Evolutionary conservation across 2,329 filamentous ascomycete species (phyloP), one percentile per base, ranked within the genome.

Genomic region (Malbranchea cinnamomea): DNA sequence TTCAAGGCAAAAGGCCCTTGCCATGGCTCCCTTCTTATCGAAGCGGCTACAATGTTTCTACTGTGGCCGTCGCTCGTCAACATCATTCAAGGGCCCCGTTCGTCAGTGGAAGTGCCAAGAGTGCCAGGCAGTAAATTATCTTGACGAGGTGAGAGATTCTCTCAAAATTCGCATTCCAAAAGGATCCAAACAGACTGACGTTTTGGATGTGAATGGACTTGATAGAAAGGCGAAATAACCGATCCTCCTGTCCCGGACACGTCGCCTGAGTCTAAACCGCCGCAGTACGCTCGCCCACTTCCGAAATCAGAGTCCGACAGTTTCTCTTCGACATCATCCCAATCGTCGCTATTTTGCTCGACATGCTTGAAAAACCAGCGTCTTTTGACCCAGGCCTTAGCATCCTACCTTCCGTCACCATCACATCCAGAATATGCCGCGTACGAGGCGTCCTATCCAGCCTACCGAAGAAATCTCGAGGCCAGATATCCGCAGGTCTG

Each of bases 331-430:
- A 49, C 23, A 44, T 49, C 32, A 35, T 27, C 43, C 32, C 49
- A 56, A 27, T 50, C 55, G 14, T 52, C 53, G 22, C 53, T 68
- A 34, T 77, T 77, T 51, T 98, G 89, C 64, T 57, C 68, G 27
- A 78, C 68, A 32, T 98, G 89, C 47, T 59, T 85, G 30, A 82
- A 83, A 52, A 95, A 98, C 52, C 89, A 98, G 51, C 74, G 80
- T 33, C 63, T 94, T 5, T 73, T 85, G 41, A 78, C 74, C 19
- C 68, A 74, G 24, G 73, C 74, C 0, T 63, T 95, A 22, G 77
- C 82, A 3, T 75, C 87, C 35, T 95, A 91, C 52, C 67, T 91
- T 2, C 75, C 78, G 0, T 57, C 69, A 13, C 56, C 65, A 24
- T 58, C 64, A 14, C 70, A 87, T 40, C 74, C 79, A 0, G 65